phyloP scores from a whole-genome alignment of 345 rosid genomes.

The Eucalyptus lansdowneana region DNA sequence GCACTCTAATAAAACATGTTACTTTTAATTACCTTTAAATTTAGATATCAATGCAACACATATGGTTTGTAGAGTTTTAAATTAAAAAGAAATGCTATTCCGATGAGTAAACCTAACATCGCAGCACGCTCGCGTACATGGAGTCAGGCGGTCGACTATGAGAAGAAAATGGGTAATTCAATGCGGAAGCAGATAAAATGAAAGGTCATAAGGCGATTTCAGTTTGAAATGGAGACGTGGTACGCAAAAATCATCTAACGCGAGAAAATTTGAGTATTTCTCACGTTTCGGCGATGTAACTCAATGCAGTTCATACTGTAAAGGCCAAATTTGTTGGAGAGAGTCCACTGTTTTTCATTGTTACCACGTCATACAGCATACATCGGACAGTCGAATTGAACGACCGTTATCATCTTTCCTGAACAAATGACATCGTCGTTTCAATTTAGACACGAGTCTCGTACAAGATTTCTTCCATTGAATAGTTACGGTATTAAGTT shows the following conservation, averaged over 20 bases:
- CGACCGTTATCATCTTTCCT: background rate
- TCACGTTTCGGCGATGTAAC: background rate
- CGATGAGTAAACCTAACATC: background rate
- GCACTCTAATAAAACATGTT: fast-evolving
- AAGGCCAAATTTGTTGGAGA: background rate
- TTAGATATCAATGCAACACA: background rate
- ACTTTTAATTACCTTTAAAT: background rate
- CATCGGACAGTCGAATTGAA: background rate
- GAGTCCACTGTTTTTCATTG: background rate
- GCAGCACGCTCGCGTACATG: background rate
- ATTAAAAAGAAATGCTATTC: too few species aligned
- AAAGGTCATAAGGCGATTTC: background rate
- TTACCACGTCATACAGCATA: background rate
- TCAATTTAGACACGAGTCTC: background rate
- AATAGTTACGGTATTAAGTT: background rate
- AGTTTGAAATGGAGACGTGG: background rate
- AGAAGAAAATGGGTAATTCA: background rate
- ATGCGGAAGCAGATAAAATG: background rate
- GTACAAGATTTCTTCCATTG: background rate
- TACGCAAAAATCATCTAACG: background rate
- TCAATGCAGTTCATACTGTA: background rate
- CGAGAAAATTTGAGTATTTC: background rate
- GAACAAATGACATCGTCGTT: background rate
- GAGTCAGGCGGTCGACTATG: background rate
- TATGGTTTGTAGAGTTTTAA: background rate